Base-by-base conservation (phyloP, 2,329 filamentous ascomycete species). In the Colletotrichum sp. region DNA sequence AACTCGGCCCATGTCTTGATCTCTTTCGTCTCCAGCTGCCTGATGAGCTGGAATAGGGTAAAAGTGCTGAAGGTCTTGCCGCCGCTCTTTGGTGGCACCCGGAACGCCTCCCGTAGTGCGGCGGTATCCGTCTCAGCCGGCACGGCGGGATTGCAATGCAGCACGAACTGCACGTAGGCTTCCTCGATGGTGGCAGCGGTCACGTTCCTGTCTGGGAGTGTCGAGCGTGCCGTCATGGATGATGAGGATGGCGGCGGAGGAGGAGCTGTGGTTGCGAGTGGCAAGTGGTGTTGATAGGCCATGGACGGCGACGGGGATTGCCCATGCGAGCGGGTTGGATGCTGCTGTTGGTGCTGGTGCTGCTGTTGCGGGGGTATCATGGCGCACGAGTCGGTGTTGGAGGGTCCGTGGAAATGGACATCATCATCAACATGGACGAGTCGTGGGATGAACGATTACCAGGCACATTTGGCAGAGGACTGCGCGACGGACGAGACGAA, bases 1-100 rank as follows among this genome's bases (percentile, higher is more conserved):
- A 98, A 83, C 82, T 98, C 95, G 55, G 94, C 95, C 96, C 96
- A 98, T 0, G 96, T 98, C 84, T 96, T 97, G 83, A 98, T 93
- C 81, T 98, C 95, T 81, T 95, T 96, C 27, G 88, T 87, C 78
- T 98, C 94, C 68, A 98, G 91, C 83, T 93, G 93, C 78, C 91
- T 89, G 81, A 98, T 95, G 68, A 98, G 89, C 81, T 95, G 90
- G 82, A 93, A 98, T 25, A 98, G 87, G 9, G 88, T 88, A 83
- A 92, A 98, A 0, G 94, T 94, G 80, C 92, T 94, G 82, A 98
- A 98, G 75, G 89, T 92, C 84, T 98, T 98, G 76, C 95, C 95
- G 79, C 96, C 96, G 82, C 95, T 98, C 81, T 94, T 95, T 6
- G 96, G 96, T 3, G 95, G 95, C 32, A 88, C 92, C 63, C 93